Base-by-base conservation (phyloP, 2,329 filamentous ascomycete genomes). In the Aureobasidium zeae region DNA sequence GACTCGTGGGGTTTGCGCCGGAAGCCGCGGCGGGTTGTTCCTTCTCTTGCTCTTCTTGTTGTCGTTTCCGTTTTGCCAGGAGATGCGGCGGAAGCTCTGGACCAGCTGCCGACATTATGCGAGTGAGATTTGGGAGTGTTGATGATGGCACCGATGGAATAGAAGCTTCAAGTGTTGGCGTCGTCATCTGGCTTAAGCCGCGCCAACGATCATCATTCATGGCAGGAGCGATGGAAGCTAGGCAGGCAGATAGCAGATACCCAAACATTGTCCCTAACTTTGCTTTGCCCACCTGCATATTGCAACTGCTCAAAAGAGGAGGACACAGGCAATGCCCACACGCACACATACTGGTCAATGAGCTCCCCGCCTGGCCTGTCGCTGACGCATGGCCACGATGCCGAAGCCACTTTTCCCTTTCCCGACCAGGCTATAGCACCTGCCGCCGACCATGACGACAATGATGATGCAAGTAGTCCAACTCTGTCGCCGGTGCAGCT, bases 81-180 rank as follows among this genome's bases (percentile, higher is more conserved):
- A 82, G 70, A 49, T 83, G 77, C 4, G 81, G 72, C 10, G 84
- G 83, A 17, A 87, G 62, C 48, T 79, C 70, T 11, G 84, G 83
- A 4, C 83, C 82, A 56, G 85, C 79, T 24, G 76, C 77, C 38
- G 79, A 67, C 81, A 85, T 85, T 15, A 38, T 46, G 36, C 52
- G 19, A 8, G 30, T 51, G 11, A 38, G 55, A 6, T 22, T 15
- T 29, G 19, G 9, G n/a, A 7, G 11, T 6, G 26, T 39, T 20
- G 26, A 21, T 16, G n/a, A 30, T 22, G n/a, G 2, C 21, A 16
- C n/a, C n/a, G n/a, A n/a, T n/a, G n/a, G n/a, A n/a, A n/a, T n/a
- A n/a, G n/a, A n/a, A n/a, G n/a, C n/a, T n/a, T n/a, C n/a, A n/a
- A n/a, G n/a, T n/a, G n/a, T n/a, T n/a, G n/a, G n/a, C n/a, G n/a